Evolutionary conservation across 768 basidiomycete species (phyloP), one percentile per base, ranked within the genome.

Genomic region (Melanogaster broomeanus): DNA sequence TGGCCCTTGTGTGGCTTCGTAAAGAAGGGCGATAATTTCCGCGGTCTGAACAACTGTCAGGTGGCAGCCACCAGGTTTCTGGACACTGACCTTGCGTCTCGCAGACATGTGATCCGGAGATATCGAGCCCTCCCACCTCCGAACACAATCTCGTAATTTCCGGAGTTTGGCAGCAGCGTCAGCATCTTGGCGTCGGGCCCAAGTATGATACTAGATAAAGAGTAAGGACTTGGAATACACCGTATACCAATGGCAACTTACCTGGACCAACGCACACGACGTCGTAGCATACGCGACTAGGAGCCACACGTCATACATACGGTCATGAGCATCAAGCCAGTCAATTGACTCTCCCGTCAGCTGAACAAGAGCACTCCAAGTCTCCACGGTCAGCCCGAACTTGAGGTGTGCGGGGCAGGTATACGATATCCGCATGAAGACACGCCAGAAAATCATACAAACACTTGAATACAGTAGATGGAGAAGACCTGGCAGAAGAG

Each of bases 401-500:
- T 90, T 94, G 63, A 96, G 81, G 63, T 97, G 93, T 11, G 82
- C 82, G 9, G 96, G 94, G 64, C 91, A 90, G 18, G 85, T 80
- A 73, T 97, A 98, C 51, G 91, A 93, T 70, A 98, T 93, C 45
- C 96, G 84, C 92, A 98, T 95, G 75, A 98, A 98, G 28, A 97
- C 93, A 44, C 96, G 88, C 86, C 93, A 97, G 72, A 97, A 95
- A 69, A 98, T 90, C 85, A 98, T 97, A 59, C 85, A 87, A 39
- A 98, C 85, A 63, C 90, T 93, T 27, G 89, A 82, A 67, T 91
- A 94, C 35, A 93, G 77, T 46, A 98, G 70, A 69, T 97, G 94
- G 21, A 99, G 76, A 49, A 97, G 75, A 37, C 96, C 95, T 91
- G 59, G 19, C 25, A 16, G 27, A 49, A 40, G 44, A 12, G 12